Conservation (phyloP, 495 filamentous ascomycete genomes). For the Staphylotrichum tortipilum region DNA sequence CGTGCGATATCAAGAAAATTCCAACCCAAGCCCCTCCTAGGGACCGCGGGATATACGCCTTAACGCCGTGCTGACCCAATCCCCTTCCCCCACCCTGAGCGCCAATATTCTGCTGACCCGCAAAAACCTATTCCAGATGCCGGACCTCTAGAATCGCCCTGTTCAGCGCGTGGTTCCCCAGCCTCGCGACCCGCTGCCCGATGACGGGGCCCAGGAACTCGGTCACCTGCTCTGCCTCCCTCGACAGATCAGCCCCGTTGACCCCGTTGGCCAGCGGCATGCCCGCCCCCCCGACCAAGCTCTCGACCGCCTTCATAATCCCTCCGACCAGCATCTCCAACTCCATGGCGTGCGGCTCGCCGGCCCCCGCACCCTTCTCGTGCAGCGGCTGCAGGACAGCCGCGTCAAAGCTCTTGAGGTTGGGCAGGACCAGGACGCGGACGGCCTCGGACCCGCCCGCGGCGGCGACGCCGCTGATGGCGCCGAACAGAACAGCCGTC, state of each 20-base stretch:
- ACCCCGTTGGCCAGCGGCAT: slow-evolving; percentile 15
- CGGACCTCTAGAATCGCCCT: slow-evolving; percentile 42
- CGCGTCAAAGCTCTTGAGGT: slow-evolving; percentile 64
- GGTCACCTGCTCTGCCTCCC: slow-evolving; percentile 45
- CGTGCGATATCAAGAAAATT: neutral
- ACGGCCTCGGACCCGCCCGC: slow-evolving; percentile 73
- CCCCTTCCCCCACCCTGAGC: neutral
- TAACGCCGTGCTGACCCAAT: neutral
- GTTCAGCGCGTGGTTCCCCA: slow-evolving; percentile 44
- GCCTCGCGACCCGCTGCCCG: slow-evolving; percentile 47
- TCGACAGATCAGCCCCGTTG: slow-evolving; percentile 23
- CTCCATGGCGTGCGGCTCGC: slow-evolving; percentile 46
- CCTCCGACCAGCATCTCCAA: slow-evolving; percentile 55
- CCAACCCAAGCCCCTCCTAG: too few species aligned
- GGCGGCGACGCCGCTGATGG: slow-evolving; percentile 64
- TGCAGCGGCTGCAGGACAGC: slow-evolving; percentile 52
- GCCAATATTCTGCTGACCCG: neutral
- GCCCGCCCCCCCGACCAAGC: slow-evolving; percentile 22
- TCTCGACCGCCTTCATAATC: slow-evolving; percentile 50
- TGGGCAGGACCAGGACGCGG: slow-evolving; percentile 70
- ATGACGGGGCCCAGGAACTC: slow-evolving; percentile 51
- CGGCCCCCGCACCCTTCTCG: too few species aligned
- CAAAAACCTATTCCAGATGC: slow-evolving; percentile 23
- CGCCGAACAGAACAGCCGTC: slow-evolving; percentile 75
- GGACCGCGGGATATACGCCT: too few species aligned